Evolutionary conservation across 345 rosid species (phyloP).

Genomic region (Ceriops zippeliana): DNA sequence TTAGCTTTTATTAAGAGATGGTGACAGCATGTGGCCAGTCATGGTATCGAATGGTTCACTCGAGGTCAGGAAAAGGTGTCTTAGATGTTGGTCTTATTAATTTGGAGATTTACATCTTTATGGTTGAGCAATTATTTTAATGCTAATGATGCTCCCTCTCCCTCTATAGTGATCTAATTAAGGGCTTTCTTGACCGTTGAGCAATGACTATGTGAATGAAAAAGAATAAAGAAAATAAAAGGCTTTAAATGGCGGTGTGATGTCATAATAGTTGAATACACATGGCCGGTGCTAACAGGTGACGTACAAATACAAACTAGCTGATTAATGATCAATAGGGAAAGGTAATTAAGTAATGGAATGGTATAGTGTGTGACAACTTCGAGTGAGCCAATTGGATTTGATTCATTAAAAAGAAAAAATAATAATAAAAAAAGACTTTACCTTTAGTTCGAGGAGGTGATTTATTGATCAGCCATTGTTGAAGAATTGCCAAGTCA

Average conservation of each 20-base stretch:
- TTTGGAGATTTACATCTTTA: background rate
- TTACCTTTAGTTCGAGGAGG: no score
- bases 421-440: no score
- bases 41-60: conserved; percentile 16
- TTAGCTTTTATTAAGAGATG: background rate
- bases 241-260: conserved; percentile 1
- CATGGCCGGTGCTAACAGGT: conserved; percentile 3
- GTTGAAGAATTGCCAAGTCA: no score
- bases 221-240: background rate
- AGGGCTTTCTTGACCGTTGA: conserved; percentile 12
- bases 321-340: no score
- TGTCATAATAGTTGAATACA: conserved; percentile 13
- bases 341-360: no score
- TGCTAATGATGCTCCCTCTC: background rate
- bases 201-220: conserved; percentile 2
- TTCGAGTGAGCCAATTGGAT: no score
- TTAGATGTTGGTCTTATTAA: conserved; percentile 1
- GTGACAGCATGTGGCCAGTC: conserved; percentile 33
- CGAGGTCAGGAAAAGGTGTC: conserved; percentile 7
- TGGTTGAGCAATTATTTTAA: background rate
- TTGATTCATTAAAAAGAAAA: no score
- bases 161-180: background rate
- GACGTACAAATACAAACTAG: conserved; percentile 1
- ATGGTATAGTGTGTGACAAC: no score
- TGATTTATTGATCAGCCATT: no score